These are phyloP conservation scores for Cutaneotrichosporon sp. DNA, from an alignment of 1,284 basidiomycete genomes.

Conservation along the genomic window DNA sequence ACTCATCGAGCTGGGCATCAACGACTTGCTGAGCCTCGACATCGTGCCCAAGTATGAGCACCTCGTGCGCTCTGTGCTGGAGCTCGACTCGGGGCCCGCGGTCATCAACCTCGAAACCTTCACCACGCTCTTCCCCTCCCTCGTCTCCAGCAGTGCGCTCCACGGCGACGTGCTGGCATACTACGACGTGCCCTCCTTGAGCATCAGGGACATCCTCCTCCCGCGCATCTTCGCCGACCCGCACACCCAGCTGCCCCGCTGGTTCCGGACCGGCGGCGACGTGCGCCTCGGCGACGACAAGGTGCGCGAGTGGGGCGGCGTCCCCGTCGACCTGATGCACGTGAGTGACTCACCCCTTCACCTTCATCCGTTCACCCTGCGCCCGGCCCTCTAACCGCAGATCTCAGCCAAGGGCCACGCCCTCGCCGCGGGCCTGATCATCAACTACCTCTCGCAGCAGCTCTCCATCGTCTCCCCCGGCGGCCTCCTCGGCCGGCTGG, in stretches of 20 bases:
- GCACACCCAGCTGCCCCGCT: slow-evolving; percentile 40
- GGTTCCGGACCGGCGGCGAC: slow-evolving; percentile 48
- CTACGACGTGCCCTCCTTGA: slow-evolving; percentile 50
- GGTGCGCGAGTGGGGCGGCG: slow-evolving; percentile 43
- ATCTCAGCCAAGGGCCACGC: slow-evolving; percentile 48
- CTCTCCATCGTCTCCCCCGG: slow-evolving; percentile 14
- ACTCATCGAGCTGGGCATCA: slow-evolving; percentile 50
- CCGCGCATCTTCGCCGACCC: slow-evolving; percentile 45
- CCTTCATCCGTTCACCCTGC: neutral
- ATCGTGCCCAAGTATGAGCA: slow-evolving; percentile 45
- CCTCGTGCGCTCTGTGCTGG: slow-evolving; percentile 41
- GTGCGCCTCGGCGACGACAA: slow-evolving; percentile 42
- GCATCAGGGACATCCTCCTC: slow-evolving; percentile 46
- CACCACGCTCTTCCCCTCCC: slow-evolving; percentile 47
- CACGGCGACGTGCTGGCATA: slow-evolving; percentile 49
- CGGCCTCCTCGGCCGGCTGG: slow-evolving; percentile 8
- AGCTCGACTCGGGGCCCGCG: slow-evolving; percentile 44
- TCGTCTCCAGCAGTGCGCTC: slow-evolving; percentile 43
- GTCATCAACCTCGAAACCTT: slow-evolving; percentile 52
- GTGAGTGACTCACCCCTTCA: slow-evolving; percentile 31
- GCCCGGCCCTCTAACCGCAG: slow-evolving; percentile 19
- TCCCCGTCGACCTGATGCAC: slow-evolving; percentile 50
- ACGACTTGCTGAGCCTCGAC: slow-evolving; percentile 43
- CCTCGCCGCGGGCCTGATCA: slow-evolving; percentile 42
- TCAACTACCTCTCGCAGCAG: slow-evolving; percentile 43